Evolutionary conservation across 2,329 filamentous ascomycete genomes (phyloP).

Genomic region (Thyridium curvatum): DNA sequence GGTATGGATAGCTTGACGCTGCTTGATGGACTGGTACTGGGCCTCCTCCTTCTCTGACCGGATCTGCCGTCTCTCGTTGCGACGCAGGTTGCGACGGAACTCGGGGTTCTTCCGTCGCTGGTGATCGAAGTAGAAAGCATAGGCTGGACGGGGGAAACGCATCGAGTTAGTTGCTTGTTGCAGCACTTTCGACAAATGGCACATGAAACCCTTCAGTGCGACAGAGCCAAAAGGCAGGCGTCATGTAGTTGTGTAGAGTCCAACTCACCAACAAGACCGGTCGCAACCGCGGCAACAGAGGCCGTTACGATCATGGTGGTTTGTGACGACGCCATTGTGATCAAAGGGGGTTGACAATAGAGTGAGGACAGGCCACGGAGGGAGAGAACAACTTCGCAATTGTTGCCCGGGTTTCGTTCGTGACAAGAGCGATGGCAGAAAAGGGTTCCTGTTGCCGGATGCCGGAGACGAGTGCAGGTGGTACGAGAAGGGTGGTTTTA

Average conservation of each 20-base stretch:
- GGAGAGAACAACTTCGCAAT: neutral
- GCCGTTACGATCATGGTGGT: slow-evolving; percentile 54
- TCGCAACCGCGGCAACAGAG: slow-evolving; percentile 54
- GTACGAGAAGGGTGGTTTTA: no score
- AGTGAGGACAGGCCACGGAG: neutral
- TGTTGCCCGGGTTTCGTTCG: no score
- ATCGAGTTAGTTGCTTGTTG: neutral
- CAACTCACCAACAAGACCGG: slow-evolving; percentile 51
- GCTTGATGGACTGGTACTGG: slow-evolving; percentile 56
- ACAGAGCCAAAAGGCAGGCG: no score
- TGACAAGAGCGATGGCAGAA: no score
- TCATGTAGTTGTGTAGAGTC: no score
- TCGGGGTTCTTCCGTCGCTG: slow-evolving; percentile 57
- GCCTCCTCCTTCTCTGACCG: slow-evolving; percentile 68
- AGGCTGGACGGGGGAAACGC: slow-evolving; percentile 36
- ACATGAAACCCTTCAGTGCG: no score
- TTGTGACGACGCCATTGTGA: slow-evolving; percentile 53
- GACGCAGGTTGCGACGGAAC: slow-evolving; percentile 63
- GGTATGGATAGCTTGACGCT: slow-evolving; percentile 67
- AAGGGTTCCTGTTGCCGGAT: no score
- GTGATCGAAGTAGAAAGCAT: slow-evolving; percentile 64
- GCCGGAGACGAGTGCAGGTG: no score
- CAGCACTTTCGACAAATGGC: no score
- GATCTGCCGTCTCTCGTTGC: slow-evolving; percentile 67
- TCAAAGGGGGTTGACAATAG: slow-evolving; percentile 31